Conservation (phyloP, 225 moss, liverwort and hornwort genomes). For the Bryum argenteum region DNA sequence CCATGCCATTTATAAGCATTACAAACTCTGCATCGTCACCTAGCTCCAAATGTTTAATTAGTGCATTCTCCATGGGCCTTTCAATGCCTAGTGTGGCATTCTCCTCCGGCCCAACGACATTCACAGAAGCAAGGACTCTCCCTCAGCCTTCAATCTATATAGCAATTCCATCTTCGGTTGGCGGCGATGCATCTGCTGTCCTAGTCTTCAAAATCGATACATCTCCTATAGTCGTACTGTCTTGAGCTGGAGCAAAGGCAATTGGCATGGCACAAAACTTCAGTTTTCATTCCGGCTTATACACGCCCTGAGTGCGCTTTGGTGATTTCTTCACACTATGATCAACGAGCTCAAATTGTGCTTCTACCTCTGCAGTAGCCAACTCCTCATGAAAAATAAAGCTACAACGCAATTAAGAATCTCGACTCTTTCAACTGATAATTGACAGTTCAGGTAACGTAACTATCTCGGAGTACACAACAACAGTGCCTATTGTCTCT, state of each 20-base stretch:
- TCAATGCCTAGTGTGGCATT: neutral
- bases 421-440: neutral
- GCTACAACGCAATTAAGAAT: neutral
- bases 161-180: neutral
- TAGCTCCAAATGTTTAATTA: neutral
- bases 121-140: neutral
- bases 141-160: neutral
- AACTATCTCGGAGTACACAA: slow-evolving; percentile 58
- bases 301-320: slow-evolving; percentile 50
- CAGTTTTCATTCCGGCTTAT: slow-evolving; percentile 51
- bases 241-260: slow-evolving; percentile 11
- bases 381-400: neutral
- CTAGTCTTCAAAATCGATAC: neutral
- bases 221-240: slow-evolving; percentile 11
- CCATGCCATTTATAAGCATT: no score
- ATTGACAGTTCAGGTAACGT: slow-evolving; percentile 17
- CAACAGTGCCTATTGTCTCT: slow-evolving; percentile 57
- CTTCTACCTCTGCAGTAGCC: slow-evolving; percentile 40
- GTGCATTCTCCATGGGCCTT: neutral
- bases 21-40: neutral
- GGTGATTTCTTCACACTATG: slow-evolving; percentile 31
- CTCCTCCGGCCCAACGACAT: neutral
- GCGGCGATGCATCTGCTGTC: neutral
- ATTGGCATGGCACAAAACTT: slow-evolving; percentile 50
- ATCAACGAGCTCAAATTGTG: slow-evolving; percentile 25